Conservation (phyloP, 331 rosid genomes). For the Dryas integrifolia region DNA sequence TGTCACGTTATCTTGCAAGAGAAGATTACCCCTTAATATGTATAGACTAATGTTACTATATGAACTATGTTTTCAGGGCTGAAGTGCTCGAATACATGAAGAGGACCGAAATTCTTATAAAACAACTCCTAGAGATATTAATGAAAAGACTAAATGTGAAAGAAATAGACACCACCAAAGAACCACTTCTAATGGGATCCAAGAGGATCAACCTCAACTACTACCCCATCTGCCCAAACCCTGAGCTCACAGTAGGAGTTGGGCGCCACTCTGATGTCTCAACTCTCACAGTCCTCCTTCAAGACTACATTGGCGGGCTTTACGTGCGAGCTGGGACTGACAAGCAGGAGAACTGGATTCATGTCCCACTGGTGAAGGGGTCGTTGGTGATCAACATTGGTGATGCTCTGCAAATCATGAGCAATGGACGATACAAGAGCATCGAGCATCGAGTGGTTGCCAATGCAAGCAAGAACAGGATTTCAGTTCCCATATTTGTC, state of each 20-base stretch:
- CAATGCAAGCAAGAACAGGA: slow-evolving; percentile 41
- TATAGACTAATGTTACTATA: too few relatives aligned
- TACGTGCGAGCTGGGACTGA: slow-evolving; percentile 20
- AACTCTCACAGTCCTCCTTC: slow-evolving; percentile 53
- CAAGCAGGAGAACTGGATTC: slow-evolving; percentile 30
- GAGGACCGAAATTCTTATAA: slow-evolving; percentile 25
- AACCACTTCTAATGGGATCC: slow-evolving; percentile 43
- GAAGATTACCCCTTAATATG: too few relatives aligned
- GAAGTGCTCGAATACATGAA: slow-evolving; percentile 48
- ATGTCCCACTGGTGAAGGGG: slow-evolving; percentile 41
- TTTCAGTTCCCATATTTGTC: slow-evolving; percentile 52
- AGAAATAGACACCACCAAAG: slow-evolving; percentile 31
- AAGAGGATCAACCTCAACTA: slow-evolving; percentile 45
- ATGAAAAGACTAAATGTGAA: slow-evolving; percentile 40
- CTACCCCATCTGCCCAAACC: slow-evolving; percentile 50
- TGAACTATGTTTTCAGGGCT: slow-evolving; percentile 26
- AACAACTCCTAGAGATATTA: slow-evolving; percentile 29
- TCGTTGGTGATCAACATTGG: slow-evolving; percentile 57
- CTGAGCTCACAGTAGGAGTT: slow-evolving; percentile 39
- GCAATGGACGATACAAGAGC: slow-evolving; percentile 57
- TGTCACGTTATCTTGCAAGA: too few relatives aligned
- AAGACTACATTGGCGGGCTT: slow-evolving; percentile 56
- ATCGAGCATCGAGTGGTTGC: slow-evolving; percentile 51
- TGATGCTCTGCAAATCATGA: slow-evolving; percentile 55
- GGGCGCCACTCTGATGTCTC: slow-evolving; percentile 61